Evolutionary conservation across 306 rosid genomes (phyloP).

Genomic region (Prunus mume): DNA sequence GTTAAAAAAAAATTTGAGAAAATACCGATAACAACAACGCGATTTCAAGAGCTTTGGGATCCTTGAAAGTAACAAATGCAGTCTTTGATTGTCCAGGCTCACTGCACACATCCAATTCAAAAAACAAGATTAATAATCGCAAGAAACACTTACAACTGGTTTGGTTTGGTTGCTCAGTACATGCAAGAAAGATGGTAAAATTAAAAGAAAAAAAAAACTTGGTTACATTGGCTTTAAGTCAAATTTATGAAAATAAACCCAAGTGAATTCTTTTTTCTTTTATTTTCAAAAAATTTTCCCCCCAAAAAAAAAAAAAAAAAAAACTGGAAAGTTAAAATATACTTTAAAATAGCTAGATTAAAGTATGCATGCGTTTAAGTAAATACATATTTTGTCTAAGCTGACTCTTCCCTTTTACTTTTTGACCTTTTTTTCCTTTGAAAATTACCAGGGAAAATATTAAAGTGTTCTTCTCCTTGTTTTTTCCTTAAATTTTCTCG

Average conservation of each 20-base stretch:
- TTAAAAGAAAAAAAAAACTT: background rate
- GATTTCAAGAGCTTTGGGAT: slow-evolving; percentile 90
- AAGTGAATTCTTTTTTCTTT: background rate
- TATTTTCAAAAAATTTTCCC: background rate
- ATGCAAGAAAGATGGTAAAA: background rate
- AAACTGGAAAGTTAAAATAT: too few species aligned
- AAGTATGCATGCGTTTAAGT: background rate
- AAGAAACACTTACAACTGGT: background rate
- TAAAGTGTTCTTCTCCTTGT: background rate
- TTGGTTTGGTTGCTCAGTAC: background rate
- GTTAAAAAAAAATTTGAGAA: slow-evolving; percentile 15
- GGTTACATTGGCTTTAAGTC: background rate
- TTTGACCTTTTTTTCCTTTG: background rate
- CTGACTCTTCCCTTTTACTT: background rate
- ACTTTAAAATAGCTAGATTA: background rate
- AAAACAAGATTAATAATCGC: slow-evolving; percentile 1
- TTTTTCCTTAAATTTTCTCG: background rate
- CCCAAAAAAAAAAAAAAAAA: background rate
- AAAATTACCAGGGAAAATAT: background rate
- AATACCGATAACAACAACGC: slow-evolving; percentile 82
- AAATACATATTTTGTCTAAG: background rate
- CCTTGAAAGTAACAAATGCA: slow-evolving; percentile 90
- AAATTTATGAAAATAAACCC: background rate
- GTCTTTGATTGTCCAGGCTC: slow-evolving; percentile 70
- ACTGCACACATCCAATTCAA: slow-evolving; percentile 45